Percentiles rank a stretch among this genome's conserved stretches.
Conservation (phyloP, 1,284 basidiomycete genomes). For the Ganoderma lucidum region DNA sequence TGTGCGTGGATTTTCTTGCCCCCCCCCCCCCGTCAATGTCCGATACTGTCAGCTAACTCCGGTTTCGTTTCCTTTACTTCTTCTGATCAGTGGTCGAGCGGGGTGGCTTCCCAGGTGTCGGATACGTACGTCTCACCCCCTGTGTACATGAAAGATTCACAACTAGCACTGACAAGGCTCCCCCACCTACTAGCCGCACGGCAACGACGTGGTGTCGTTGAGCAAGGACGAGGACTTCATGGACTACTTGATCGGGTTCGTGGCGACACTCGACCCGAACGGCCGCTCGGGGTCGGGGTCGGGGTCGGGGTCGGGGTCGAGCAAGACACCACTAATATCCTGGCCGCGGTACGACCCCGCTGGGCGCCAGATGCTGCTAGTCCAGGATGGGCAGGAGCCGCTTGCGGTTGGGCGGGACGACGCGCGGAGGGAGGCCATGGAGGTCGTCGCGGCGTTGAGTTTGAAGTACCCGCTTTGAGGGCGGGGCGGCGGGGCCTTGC, state of each 20-base stretch:
- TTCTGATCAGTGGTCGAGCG: neutral
- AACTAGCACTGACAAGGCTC: neutral
- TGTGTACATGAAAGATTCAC: too few species aligned
- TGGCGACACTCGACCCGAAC: constrained; percentile 40
- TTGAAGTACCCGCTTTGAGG: neutral
- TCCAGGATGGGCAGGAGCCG: constrained; percentile 28
- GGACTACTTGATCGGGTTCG: constrained; percentile 26
- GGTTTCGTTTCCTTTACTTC: too few species aligned
- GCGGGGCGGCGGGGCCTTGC: too few species aligned
- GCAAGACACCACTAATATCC: too few species aligned
- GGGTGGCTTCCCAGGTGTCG: neutral
- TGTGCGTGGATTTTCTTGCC: constrained; percentile 37
- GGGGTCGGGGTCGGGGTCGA: too few species aligned
- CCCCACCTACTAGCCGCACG: constrained; percentile 16
- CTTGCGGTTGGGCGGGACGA: constrained; percentile 16
- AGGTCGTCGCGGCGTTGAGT: neutral
- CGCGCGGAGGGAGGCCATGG: neutral
- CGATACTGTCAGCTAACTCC: too few species aligned
- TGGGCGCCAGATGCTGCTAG: constrained; percentile 19
- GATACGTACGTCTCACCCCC: neutral
- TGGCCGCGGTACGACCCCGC: constrained; percentile 33
- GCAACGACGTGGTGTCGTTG: constrained; percentile 20
- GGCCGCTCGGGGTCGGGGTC: constrained; percentile 36
- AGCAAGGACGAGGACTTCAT: constrained; percentile 20
- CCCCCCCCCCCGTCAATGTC: too few species aligned